Evolutionary conservation across 495 filamentous ascomycete species (phyloP).

Genomic region (Xylaria acuta): DNA sequence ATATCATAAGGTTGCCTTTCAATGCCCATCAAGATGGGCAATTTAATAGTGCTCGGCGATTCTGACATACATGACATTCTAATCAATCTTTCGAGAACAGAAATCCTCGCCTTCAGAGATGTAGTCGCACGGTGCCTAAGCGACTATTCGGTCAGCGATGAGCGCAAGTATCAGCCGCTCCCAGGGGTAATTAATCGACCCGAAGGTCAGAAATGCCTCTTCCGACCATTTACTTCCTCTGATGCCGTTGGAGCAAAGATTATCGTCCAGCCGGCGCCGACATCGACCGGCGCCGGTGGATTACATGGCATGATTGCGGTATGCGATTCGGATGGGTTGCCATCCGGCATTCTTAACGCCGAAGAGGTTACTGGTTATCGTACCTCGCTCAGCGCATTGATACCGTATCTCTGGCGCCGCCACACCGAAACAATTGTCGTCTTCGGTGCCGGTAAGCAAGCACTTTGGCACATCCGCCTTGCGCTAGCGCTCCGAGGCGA

Average conservation of each 20-base stretch:
- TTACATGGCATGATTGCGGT: slow-evolving; percentile 72
- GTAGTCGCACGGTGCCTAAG: slow-evolving; percentile 67
- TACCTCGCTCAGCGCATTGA: slow-evolving; percentile 71
- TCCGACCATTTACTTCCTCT: slow-evolving; percentile 33
- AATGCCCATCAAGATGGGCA: slow-evolving; percentile 14
- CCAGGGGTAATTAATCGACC: slow-evolving; percentile 64
- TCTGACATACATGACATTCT: slow-evolving; percentile 66
- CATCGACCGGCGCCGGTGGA: slow-evolving; percentile 53
- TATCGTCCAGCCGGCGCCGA: slow-evolving; percentile 29
- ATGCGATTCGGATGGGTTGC: slow-evolving; percentile 60
- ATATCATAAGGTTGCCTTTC: background rate
- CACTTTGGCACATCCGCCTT: slow-evolving; percentile 79
- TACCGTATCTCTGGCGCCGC: slow-evolving; percentile 69
- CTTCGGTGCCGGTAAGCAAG: slow-evolving; percentile 80
- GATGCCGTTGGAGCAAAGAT: slow-evolving; percentile 30
- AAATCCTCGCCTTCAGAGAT: slow-evolving; percentile 64
- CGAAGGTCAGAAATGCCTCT: slow-evolving; percentile 38
- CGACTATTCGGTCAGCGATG: slow-evolving; percentile 68
- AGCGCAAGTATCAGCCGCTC: slow-evolving; percentile 67
- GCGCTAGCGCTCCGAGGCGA: slow-evolving; percentile 67
- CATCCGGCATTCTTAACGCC: slow-evolving; percentile 74
- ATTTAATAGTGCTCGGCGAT: slow-evolving; percentile 60
- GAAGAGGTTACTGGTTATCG: slow-evolving; percentile 80
- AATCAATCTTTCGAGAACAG: slow-evolving; percentile 61
- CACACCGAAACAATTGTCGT: slow-evolving; percentile 69